Percentiles rank a stretch among this genome's conserved stretches.
Evolutionary conservation across 192 early-diverging fungal genomes (phyloP).

Genomic region (Linnemannia zychae): DNA sequence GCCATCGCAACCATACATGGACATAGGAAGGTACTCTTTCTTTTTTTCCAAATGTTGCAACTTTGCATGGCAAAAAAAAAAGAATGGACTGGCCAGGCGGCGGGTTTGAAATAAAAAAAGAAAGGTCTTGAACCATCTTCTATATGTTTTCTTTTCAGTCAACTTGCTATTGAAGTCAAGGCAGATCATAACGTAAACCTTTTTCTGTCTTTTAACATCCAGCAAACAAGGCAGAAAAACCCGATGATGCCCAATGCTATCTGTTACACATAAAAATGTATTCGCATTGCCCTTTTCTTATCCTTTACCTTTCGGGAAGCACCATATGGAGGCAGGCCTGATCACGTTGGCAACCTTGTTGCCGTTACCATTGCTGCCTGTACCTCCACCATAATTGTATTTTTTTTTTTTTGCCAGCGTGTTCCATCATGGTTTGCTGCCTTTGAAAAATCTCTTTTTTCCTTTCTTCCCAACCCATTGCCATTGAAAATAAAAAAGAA

Average conservation of each 20-base stretch:
- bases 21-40: background rate
- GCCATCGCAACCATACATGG: conserved; percentile 1
- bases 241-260: background rate
- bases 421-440: conserved; percentile 5
- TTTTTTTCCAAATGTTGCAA: too few relatives aligned
- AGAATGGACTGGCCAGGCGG: background rate
- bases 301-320: background rate
- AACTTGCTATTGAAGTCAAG: background rate
- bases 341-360: background rate
- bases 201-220: background rate
- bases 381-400: too few relatives aligned
- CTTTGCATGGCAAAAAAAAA: background rate
- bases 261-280: background rate
- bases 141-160: background rate
- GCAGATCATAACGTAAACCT: background rate
- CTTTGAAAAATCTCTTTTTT: conserved; percentile 2
- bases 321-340: background rate
- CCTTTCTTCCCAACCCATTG: background rate
- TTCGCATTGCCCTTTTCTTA: background rate
- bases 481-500: background rate
- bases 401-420: background rate
- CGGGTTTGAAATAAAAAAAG: background rate
- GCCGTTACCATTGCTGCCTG: too few relatives aligned
- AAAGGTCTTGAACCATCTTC: background rate
- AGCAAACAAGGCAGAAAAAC: background rate